Conservation (phyloP, 257 asterid species). For the Thymus mandschuricus region DNA sequence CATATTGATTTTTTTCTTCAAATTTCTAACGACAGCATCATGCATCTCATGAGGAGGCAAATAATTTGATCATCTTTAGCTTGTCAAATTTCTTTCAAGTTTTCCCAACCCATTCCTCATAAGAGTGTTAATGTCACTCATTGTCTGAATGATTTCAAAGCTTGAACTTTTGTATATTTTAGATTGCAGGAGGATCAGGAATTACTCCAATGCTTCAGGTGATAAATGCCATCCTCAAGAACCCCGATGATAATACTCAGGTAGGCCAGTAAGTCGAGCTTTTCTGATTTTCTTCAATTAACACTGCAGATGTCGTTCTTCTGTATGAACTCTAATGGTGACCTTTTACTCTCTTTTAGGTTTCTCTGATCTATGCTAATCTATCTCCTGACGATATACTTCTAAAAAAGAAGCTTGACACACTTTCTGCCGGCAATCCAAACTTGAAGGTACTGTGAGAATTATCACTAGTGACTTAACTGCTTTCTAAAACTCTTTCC, state of each 20-base stretch:
- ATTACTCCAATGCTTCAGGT: slow-evolving; percentile 99
- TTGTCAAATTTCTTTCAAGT: slow-evolving; percentile 3
- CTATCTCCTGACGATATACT: slow-evolving; percentile 97
- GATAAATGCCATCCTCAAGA: slow-evolving; percentile 86
- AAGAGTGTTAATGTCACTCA: background rate
- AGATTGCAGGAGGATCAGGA: slow-evolving; percentile 98
- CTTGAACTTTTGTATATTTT: slow-evolving; percentile 29
- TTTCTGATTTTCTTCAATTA: slow-evolving; percentile 24
- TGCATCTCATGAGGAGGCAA: background rate
- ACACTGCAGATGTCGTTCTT: slow-evolving; percentile 2
- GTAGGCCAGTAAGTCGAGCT: slow-evolving; percentile 36
- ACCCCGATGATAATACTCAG: slow-evolving; percentile 90
- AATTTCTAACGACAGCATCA: slow-evolving; percentile 1
- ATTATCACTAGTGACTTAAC: background rate
- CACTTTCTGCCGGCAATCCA: slow-evolving; percentile 77
- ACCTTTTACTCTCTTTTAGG: slow-evolving; percentile 46
- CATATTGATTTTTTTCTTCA: background rate
- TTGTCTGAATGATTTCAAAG: slow-evolving; percentile 17
- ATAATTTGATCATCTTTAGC: slow-evolving; percentile 15
- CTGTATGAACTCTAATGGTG: slow-evolving; percentile 18
- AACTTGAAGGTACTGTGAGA: slow-evolving; percentile 70
- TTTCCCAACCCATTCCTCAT: background rate
- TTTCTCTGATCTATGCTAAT: slow-evolving; percentile 87
- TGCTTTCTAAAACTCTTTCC: slow-evolving; percentile 9
- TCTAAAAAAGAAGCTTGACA: slow-evolving; percentile 92